Base-by-base conservation (phyloP, 257 asterid genomes). In the Solanum acaule region DNA sequence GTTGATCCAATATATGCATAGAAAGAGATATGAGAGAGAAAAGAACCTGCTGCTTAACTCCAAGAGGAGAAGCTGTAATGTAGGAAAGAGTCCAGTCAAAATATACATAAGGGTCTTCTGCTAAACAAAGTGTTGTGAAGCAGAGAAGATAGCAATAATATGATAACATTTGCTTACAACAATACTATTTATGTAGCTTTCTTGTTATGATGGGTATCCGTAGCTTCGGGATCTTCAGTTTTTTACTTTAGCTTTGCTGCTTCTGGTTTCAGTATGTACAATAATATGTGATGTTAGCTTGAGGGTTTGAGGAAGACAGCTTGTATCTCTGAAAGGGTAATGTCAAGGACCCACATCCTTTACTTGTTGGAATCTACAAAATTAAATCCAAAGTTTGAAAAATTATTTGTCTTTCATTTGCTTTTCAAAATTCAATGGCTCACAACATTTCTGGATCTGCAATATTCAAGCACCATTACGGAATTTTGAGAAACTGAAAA, bases 51-150 rank as follows among this genome's bases (percentile, higher is more conserved):
- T 95, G 98, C 84, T 86, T 94, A 76, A 93, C 90, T 82, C 99
- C 99, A 33, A 96, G 98, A 90, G 98, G 99, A 84, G 98, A 88
- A 49, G 98, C 98, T 42, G 96, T 90, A 90, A 94, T 63, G 91
- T 95, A 96, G 75, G 98, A 94, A 88, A 95, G 93, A 40, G 98
- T 94, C 99, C 98, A 95, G 89, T 95, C 98, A 84, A 91, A 94
- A 92, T 87, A 92, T 44, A 92, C 94, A 88, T 88, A 96, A 29
- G 99, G 98, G 88, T 96, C 98, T 84, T 82, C 93, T 4, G 94
- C 97, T 27, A 93, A 92, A 87, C 90, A 87, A 87, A 90, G 63
- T 73, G 88, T n/a, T 8, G 88, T n/a, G 87, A 88, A 92, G 89
- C 89, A 88, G 42, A 93, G 84, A 83, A 90, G 37, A 85, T 75